Conservation (phyloP, 2,329 filamentous ascomycete genomes). For the Pyrenophora teres region DNA sequence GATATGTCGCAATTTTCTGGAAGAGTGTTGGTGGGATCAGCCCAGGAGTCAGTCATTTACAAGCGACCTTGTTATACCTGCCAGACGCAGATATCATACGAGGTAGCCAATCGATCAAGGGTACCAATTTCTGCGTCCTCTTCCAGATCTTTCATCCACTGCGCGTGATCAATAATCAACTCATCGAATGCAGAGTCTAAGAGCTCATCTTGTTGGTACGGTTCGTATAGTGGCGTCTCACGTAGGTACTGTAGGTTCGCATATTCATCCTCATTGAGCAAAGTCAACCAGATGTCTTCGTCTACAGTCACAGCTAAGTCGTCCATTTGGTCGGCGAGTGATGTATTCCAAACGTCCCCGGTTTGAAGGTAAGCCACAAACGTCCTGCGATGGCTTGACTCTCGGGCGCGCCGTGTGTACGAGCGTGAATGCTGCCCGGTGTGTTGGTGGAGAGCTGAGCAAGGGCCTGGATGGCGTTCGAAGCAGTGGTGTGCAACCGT, state of each 20-base stretch:
- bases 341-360: slow-evolving; percentile 2
- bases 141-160: slow-evolving; percentile 12
- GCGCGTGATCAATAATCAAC: slow-evolving; percentile 3
- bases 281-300: neutral
- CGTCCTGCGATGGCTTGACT: neutral
- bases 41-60: neutral
- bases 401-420: neutral
- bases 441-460: slow-evolving; percentile 8
- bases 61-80: neutral
- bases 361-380: neutral
- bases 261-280: neutral
- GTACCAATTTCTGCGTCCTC: neutral
- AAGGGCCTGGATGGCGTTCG: neutral
- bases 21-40: neutral
- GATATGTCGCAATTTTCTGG: neutral
- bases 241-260: neutral
- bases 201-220: neutral
- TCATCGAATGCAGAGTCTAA: slow-evolving; percentile 4
- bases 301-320: neutral
- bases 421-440: slow-evolving; percentile 1
- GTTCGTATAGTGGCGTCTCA: neutral
- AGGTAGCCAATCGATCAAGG: neutral
- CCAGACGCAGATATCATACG: neutral
- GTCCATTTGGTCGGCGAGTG: neutral
- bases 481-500: slow-evolving; percentile 13